A percentile compares a stretch with the other conserved stretches of the same genome.
These are phyloP conservation scores for Shiraia bambusicola DNA, from an alignment of 2,329 filamentous ascomycete genomes.

Conservation along the genomic window DNA sequence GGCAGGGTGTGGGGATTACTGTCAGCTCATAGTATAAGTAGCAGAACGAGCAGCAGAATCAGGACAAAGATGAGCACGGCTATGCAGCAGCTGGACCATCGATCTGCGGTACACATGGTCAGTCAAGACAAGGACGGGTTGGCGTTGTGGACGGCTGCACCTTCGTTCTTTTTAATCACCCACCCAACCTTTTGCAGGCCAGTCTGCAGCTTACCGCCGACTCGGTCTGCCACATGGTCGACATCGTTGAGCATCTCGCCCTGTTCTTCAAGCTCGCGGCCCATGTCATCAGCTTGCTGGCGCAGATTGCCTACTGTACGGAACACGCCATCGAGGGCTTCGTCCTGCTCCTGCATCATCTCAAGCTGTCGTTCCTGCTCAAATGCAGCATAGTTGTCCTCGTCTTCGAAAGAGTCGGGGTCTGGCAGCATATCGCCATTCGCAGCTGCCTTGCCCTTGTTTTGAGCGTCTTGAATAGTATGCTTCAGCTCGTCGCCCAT, in stretches of 20 bases:
- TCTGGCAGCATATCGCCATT: slow-evolving; percentile 58
- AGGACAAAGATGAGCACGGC: slow-evolving; percentile 83
- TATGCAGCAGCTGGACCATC: slow-evolving; percentile 86
- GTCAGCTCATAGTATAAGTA: slow-evolving; percentile 61
- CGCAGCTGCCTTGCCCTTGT: slow-evolving; percentile 41
- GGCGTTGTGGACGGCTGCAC: slow-evolving; percentile 48
- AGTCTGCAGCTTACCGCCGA: slow-evolving; percentile 79
- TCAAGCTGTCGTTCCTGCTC: slow-evolving; percentile 89
- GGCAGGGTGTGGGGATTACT: no score
- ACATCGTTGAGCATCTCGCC: slow-evolving; percentile 82
- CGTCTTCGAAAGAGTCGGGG: slow-evolving; percentile 59
- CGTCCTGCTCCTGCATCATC: slow-evolving; percentile 93
- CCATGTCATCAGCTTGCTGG: slow-evolving; percentile 93
- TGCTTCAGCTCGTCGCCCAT: slow-evolving; percentile 82
- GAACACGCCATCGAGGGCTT: slow-evolving; percentile 89
- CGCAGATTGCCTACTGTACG: slow-evolving; percentile 88
- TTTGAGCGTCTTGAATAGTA: slow-evolving; percentile 50
- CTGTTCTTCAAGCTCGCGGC: slow-evolving; percentile 93
- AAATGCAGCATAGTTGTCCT: slow-evolving; percentile 72
- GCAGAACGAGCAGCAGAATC: slow-evolving; percentile 79
- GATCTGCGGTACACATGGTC: slow-evolving; percentile 50
- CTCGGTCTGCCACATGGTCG: slow-evolving; percentile 80
- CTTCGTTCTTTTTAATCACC: slow-evolving; percentile 88
- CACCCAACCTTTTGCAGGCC: slow-evolving; percentile 84
- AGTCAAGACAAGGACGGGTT: not conserved